Conservation (phyloP, 2,329 filamentous ascomycete genomes). For the Penicillium sp. region DNA sequence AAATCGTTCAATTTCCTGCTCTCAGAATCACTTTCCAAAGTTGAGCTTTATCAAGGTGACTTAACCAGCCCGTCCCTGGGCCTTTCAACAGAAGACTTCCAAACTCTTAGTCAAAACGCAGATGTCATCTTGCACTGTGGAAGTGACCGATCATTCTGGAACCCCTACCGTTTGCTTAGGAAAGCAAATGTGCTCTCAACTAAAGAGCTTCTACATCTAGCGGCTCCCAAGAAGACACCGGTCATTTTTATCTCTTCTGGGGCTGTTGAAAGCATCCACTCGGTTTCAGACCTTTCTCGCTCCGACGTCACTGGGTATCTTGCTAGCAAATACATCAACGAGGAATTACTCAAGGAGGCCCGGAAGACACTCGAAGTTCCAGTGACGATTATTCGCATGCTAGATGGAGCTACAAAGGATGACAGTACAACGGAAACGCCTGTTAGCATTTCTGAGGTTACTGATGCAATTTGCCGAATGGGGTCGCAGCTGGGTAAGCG, state of each 20-base stretch:
- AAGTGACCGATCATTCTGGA: constrained; percentile 31
- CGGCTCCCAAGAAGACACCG: background rate
- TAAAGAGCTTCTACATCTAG: constrained; percentile 20
- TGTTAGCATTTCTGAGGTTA: background rate
- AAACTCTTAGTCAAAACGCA: constrained; percentile 25
- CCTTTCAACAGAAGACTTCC: constrained; percentile 28
- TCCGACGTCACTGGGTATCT: background rate
- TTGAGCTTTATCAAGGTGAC: constrained; percentile 35
- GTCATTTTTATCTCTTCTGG: background rate
- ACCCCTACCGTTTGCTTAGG: constrained; percentile 25
- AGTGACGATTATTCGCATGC: background rate
- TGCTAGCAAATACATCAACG: background rate
- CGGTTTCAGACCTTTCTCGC: background rate
- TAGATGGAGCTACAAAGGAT: background rate
- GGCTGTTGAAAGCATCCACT: background rate
- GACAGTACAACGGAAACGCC: background rate
- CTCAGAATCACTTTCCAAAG: constrained; percentile 23
- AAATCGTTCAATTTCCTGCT: background rate
- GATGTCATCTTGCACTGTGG: constrained; percentile 54
- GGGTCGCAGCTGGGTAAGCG: background rate
- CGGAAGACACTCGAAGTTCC: background rate
- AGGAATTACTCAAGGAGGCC: background rate
- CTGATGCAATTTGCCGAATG: background rate
- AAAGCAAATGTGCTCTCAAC: constrained; percentile 24
- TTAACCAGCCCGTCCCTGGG: constrained; percentile 36